phyloP scores from a whole-genome alignment of 495 filamentous ascomycete genomes.

The Aspergillus diversus region DNA sequence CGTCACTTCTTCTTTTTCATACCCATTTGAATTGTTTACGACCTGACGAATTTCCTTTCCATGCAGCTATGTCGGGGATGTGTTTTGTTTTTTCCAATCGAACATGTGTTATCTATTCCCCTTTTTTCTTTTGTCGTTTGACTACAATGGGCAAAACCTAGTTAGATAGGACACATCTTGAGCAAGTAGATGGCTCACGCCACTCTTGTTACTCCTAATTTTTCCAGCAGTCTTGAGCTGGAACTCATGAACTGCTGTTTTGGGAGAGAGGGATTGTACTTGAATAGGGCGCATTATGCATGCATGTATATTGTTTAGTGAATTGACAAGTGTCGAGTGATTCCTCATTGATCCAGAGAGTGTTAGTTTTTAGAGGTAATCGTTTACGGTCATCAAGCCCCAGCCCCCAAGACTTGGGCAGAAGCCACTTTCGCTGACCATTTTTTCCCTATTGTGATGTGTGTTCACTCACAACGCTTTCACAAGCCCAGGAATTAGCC shows the following conservation, averaged over 20 bases:
- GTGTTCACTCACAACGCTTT: not conserved
- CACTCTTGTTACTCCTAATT: conserved; percentile 19
- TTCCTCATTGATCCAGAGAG: no score
- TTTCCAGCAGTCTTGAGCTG: conserved; percentile 18
- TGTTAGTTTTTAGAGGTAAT: no score
- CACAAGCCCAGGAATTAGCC: not conserved
- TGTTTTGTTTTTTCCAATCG: not conserved
- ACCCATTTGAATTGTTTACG: no score
- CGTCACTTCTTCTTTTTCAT: conserved; percentile 1
- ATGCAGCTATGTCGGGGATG: not conserved
- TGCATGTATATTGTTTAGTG: conserved; percentile 22
- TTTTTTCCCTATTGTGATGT: no score
- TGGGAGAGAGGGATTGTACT: conserved; percentile 11
- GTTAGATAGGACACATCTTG: conserved; percentile 18
- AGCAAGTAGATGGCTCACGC: conserved; percentile 20
- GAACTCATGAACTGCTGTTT: conserved; percentile 14
- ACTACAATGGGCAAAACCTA: conserved; percentile 3
- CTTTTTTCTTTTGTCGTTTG: conserved; percentile 5
- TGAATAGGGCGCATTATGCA: no score
- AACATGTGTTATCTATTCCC: not conserved
- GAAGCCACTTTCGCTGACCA: no score
- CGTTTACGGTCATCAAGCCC: no score
- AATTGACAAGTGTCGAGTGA: no score
- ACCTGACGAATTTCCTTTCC: conserved; percentile 19
- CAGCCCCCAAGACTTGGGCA: no score